A percentile compares a stretch with the other conserved stretches of the same genome.
These are phyloP conservation scores for Suhomyces emberorum DNA, from an alignment of 805 yeast species.

Conservation along the genomic window DNA sequence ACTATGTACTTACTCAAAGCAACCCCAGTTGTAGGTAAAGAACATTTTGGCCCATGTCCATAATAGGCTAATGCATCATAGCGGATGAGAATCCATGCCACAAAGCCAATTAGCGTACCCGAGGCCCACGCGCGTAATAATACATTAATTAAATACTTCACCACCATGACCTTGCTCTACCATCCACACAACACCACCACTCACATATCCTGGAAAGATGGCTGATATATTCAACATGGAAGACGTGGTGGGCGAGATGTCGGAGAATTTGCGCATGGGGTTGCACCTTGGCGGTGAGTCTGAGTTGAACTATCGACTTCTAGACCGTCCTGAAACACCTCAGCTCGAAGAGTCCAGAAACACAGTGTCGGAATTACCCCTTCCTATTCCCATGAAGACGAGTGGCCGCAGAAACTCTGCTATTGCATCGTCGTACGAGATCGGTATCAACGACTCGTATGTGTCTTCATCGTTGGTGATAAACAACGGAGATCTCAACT, in stretches of 20 bases:
- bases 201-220: too few species aligned
- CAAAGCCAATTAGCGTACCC: too few species aligned
- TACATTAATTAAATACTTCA: too few species aligned
- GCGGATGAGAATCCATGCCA: too few species aligned
- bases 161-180: too few species aligned
- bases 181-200: too few species aligned
- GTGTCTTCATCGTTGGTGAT: conserved; percentile 24
- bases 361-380: conserved; percentile 16
- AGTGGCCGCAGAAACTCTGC: conserved; percentile 19
- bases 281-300: conserved; percentile 5
- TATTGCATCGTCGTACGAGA: conserved; percentile 33
- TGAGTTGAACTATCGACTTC: conserved; percentile 23
- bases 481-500: conserved; percentile 9
- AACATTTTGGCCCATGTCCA: too few species aligned
- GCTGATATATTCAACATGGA: conserved; percentile 37
- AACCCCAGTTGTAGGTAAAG: too few species aligned
- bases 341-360: conserved; percentile 8
- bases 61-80: too few species aligned
- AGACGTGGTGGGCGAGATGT: conserved; percentile 22
- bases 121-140: too few species aligned
- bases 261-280: neutral
- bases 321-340: conserved; percentile 9
- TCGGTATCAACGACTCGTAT: conserved; percentile 29
- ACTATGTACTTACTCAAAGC: too few species aligned
- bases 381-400: conserved; percentile 16